Conservation (phyloP, 768 basidiomycete species). For the Xerocomellus amylosporus region DNA sequence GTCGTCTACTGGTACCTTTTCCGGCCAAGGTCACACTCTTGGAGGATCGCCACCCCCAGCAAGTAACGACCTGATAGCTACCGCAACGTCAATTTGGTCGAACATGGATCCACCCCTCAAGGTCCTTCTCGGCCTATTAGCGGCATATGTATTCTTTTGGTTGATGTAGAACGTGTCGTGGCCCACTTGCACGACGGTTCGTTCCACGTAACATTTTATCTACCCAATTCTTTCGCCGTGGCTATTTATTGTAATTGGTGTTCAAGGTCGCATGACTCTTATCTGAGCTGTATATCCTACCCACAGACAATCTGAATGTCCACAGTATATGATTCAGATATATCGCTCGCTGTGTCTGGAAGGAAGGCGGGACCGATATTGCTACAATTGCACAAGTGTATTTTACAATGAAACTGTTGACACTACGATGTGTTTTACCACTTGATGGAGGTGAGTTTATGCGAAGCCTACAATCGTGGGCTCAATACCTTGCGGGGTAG, state of each 20-base stretch:
- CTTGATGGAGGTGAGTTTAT: background rate
- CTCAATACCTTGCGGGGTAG: background rate
- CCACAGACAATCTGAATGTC: background rate
- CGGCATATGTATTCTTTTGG: slow-evolving; percentile 60
- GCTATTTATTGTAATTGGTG: background rate
- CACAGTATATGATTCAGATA: background rate
- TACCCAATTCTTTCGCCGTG: background rate
- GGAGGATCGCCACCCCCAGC: slow-evolving; percentile 46
- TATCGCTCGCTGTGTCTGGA: background rate
- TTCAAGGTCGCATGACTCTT: background rate
- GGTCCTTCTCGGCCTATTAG: slow-evolving; percentile 59
- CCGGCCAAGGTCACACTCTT: slow-evolving; percentile 72
- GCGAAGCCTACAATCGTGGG: slow-evolving; percentile 12
- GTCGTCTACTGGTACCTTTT: slow-evolving; percentile 48
- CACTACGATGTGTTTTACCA: background rate
- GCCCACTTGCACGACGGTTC: background rate
- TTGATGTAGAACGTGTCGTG: slow-evolving; percentile 25
- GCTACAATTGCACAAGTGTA: slow-evolving; percentile 3
- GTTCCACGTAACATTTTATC: background rate
- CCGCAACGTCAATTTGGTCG: slow-evolving; percentile 37
- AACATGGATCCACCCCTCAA: slow-evolving; percentile 68
- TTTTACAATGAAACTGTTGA: background rate
- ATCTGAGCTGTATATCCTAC: background rate
- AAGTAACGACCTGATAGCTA: slow-evolving; percentile 34
- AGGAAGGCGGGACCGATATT: background rate